Percentiles rank a stretch among this genome's conserved stretches.
phyloP scores from a whole-genome alignment of 2,329 filamentous ascomycete genomes.

The Penicillium sp. region DNA sequence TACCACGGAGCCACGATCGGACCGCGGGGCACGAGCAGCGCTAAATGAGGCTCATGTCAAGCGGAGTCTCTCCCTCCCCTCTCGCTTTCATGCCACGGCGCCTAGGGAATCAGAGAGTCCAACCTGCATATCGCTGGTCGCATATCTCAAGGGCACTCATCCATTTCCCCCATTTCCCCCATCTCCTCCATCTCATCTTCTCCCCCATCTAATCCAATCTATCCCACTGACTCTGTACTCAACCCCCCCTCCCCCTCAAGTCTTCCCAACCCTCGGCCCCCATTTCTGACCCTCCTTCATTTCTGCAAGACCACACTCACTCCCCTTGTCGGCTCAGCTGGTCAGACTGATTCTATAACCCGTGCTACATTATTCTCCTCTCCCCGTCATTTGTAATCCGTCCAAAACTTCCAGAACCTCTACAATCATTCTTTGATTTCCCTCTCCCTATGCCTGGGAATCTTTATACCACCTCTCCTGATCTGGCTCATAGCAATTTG shows the following conservation, averaged over 20 bases:
- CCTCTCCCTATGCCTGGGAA: conserved; percentile 19
- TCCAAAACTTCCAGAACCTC: conserved; percentile 5
- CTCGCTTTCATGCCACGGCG: background rate
- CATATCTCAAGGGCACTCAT: background rate
- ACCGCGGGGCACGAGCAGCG: conserved; percentile 12
- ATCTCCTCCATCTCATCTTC: conserved; percentile 13
- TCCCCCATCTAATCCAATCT: background rate
- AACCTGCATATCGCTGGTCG: background rate
- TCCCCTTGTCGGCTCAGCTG: conserved; percentile 2
- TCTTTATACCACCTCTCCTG: conserved; percentile 22
- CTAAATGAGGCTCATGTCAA: conserved; percentile 23
- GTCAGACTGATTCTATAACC: background rate
- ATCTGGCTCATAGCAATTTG: conserved; percentile 14
- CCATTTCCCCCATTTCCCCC: too few relatives aligned
- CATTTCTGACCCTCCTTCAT: conserved; percentile 20
- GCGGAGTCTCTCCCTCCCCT: conserved; percentile 12
- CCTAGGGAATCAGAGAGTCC: background rate
- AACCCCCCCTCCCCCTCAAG: background rate
- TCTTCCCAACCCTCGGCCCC: conserved; percentile 1
- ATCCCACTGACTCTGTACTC: background rate
- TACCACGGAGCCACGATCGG: background rate
- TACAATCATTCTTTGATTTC: background rate
- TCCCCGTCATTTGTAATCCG: background rate
- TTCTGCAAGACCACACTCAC: conserved; percentile 1
- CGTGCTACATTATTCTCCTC: background rate